Evolutionary conservation across 345 rosid genomes (phyloP), one percentile per base, ranked within the genome.

Genomic region (Carallia brachiata): DNA sequence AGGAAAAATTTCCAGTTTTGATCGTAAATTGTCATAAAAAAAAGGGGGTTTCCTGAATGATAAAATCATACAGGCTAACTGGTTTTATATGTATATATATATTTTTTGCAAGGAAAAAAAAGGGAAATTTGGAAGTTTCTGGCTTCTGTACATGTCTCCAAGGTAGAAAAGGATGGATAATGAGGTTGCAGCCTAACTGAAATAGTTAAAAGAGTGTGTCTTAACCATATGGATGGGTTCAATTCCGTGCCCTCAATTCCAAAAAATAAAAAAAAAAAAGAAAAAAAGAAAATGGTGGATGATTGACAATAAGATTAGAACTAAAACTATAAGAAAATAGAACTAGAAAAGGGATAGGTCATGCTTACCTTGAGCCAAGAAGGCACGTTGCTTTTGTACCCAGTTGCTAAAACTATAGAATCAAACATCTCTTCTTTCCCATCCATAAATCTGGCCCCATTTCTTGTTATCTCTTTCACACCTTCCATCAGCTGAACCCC

Each of bases 311-410:
- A 82, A 61, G 79, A 80, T 80, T 2, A 78, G 50, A 83, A 69
- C 61, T 75, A 77, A 81, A 65, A 74, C 82, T 72, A 78, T 72
- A 69, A 28, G 55, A 66, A 52, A 16, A 48, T 50, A 18, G 8
- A 6, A 40, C 54, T 16, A 7, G 15, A 10, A 36, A 67, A 3
- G 12, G 5, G 9, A 16, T 15, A 1, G 39, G 31, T 47, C 32
- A 47, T 52, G 75, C 27, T 72, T 79, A 94, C 98, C 96, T 84
- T 82, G 73, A 94, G 94, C 98, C 98, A 94, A 82, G 78, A 71
- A 66, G 97, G 92, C 39, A 94, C 98, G 13, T 83, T 94, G 84
- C 98, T 94, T 77, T 80, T 87, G 78, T 90, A 94, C 19, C 98
- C 98, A 36, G 98, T 94, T 53, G 98, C 98, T 40, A 94, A 75